Conservation (phyloP, 2,329 filamentous ascomycete species). For the Corniculantispora saksenae region DNA sequence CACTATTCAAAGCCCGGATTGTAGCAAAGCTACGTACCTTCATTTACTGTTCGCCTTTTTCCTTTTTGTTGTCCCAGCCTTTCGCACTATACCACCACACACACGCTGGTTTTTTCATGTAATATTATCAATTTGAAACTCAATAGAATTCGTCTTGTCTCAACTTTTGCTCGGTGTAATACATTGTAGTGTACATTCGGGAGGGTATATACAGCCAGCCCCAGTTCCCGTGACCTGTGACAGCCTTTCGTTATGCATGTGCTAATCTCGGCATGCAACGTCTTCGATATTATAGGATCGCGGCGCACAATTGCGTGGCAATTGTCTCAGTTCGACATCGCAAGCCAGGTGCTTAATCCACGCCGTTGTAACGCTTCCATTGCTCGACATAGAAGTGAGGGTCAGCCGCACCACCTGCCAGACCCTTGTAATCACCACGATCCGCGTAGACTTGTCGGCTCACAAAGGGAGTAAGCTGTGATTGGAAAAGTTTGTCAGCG, state of each 20-base stretch:
- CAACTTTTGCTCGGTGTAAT: background rate
- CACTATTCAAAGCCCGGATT: background rate
- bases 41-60: background rate
- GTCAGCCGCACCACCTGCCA: slow-evolving; percentile 57
- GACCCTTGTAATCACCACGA: slow-evolving; percentile 55
- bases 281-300: background rate
- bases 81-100: background rate
- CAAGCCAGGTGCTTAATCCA: slow-evolving; percentile 44
- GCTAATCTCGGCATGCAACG: no score
- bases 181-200: slow-evolving; percentile 14
- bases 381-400: slow-evolving; percentile 62
- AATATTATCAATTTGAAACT: background rate
- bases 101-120: background rate
- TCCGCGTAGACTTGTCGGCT: slow-evolving; percentile 57
- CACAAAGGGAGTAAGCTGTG: slow-evolving; percentile 78
- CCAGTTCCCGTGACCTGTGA: slow-evolving; percentile 22
- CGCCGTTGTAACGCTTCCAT: slow-evolving; percentile 69
- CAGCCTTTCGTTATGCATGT: background rate
- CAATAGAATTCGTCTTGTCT: background rate
- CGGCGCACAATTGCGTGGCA: slow-evolving; percentile 10
- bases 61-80: background rate
- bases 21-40: background rate
- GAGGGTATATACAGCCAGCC: slow-evolving; percentile 24
- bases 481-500: background rate
- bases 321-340: background rate